Evolutionary conservation across 306 rosid genomes (phyloP), one percentile per base, ranked within the genome.

Genomic region (Ceratonia siliqua): DNA sequence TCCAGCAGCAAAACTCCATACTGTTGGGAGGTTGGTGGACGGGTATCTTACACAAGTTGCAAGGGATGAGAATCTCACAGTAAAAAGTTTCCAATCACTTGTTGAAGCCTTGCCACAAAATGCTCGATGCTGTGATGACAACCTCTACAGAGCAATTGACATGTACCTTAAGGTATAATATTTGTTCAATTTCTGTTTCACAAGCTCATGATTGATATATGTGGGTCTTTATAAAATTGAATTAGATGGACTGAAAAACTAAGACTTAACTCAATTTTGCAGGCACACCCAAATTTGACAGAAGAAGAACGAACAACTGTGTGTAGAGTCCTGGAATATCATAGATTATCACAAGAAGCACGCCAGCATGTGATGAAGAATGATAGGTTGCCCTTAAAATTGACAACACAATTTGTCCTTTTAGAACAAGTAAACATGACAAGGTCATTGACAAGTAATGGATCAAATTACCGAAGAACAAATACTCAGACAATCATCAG

Each of bases 1-100:
- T 49, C 50, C 67, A 48, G 76, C 77, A 7, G 84, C 85, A 4
- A 88, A 89, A 68, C 39, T 83, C 42, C 68, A 76, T 1, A 68
- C 5, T n/a, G 87, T 94, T 62, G 96, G 92, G 52, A 88, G 79
- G 62, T 59, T 94, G 75, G 87, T 89, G 46, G 98, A 94, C 32
- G 91, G 82, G 1, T 91, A 85, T 88, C 97, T 88, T 25, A 13
- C 69, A 49, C 75, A 85, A 3, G 79, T 89, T 69, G 94, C 98
- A 52, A 85, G 81, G 25, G 98, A 94, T 73, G 77, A 72, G 77
- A 88, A 84, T 55, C 89, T 94, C 24, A 35, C 66, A 50, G 81
- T 65, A 53, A 81, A 81, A 38, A 69, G 52, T 77, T 89, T 94
- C 83, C 85, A 55, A 70, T 84, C 81, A 70, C 86, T 90, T 9